phyloP scores from a whole-genome alignment of 2,329 filamentous ascomycete species.

The Clonostachys chloroleuca region DNA sequence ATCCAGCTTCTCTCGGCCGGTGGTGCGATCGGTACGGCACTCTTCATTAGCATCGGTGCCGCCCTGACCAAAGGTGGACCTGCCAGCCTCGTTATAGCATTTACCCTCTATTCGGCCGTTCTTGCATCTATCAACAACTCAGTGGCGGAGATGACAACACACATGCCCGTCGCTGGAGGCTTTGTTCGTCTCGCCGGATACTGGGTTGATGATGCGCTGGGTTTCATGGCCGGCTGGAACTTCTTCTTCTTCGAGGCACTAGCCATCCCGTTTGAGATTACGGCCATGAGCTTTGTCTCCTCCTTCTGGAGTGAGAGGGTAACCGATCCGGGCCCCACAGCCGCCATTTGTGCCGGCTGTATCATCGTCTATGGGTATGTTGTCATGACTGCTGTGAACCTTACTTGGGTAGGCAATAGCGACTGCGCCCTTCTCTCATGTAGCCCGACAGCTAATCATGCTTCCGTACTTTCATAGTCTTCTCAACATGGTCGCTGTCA shows the following conservation, averaged over 20 bases:
- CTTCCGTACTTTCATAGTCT: background rate
- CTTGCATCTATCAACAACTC: conserved; percentile 18
- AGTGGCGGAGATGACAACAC: conserved; percentile 41
- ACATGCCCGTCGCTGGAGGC: conserved; percentile 37
- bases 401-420: no score
- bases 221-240: conserved; percentile 40
- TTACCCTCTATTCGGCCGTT: conserved; percentile 13
- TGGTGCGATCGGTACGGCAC: conserved; percentile 42
- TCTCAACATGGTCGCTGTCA: conserved; percentile 29
- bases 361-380: background rate
- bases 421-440: no score
- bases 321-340: conserved; percentile 35
- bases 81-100: conserved; percentile 23
- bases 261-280: conserved; percentile 43
- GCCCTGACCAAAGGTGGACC: conserved; percentile 23
- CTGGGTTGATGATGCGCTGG: conserved; percentile 42
- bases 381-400: no score
- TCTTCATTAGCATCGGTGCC: conserved; percentile 20
- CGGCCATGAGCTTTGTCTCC: conserved; percentile 40
- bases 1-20: conserved; percentile 49
- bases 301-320: conserved; percentile 29
- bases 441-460: no score
- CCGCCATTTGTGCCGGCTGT: conserved; percentile 34
- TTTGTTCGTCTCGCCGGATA: conserved; percentile 40
- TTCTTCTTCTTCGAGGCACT: conserved; percentile 41